phyloP scores from a whole-genome alignment of 148 eudicot species.

The Fagopyrum tataricum region DNA sequence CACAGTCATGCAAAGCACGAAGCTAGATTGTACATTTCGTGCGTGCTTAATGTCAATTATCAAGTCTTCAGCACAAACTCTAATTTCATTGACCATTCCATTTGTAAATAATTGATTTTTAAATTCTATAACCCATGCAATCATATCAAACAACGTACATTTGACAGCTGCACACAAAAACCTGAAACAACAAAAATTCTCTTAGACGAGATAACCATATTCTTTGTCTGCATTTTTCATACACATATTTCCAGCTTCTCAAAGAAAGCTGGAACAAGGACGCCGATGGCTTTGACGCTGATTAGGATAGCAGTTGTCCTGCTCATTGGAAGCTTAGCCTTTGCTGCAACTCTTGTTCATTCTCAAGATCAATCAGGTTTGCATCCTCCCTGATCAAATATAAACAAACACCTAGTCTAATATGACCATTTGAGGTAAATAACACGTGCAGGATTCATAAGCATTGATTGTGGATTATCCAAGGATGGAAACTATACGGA shows the following conservation, averaged over 20 bases:
- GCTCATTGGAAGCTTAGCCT: not conserved
- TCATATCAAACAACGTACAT: not conserved
- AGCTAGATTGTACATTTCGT: not conserved
- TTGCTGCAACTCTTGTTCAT: not conserved
- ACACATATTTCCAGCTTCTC: no score
- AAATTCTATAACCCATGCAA: not conserved
- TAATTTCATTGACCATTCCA: no score
- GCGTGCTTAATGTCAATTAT: not conserved
- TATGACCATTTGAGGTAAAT: not conserved
- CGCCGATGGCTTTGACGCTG: not conserved
- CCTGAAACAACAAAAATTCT: not conserved
- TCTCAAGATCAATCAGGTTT: slow-evolving; percentile 9
- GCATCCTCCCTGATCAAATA: no score
- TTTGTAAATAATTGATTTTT: no score
- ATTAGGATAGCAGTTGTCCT: not conserved
- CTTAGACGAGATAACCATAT: not conserved
- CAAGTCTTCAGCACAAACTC: not conserved
- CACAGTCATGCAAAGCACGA: slow-evolving; percentile 3
- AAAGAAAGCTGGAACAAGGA: not conserved
- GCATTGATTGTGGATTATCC: slow-evolving; percentile 4
- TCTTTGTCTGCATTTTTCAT: not conserved
- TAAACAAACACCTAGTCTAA: no score
- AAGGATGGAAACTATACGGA: slow-evolving; percentile 3
- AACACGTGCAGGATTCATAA: slow-evolving; percentile 1
- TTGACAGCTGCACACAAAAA: not conserved